Base-by-base conservation (phyloP, 2,329 filamentous ascomycete species). In the Phaeophleospora eucalypticola region DNA sequence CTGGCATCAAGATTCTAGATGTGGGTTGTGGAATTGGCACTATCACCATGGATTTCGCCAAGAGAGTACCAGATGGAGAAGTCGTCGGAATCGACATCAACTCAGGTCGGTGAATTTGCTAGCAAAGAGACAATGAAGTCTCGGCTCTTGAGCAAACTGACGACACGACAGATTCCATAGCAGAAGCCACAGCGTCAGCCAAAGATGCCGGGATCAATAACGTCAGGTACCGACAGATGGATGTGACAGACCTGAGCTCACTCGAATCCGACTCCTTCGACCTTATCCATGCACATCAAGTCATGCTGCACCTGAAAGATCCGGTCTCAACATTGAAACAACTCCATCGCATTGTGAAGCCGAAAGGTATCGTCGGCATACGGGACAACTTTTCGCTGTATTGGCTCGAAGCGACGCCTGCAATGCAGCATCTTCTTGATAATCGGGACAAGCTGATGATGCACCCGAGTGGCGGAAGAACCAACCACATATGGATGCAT, bases 21-120 rank as follows among this genome's bases (percentile, higher is more conserved):
- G 50, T 65, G 16, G 64, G 64, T 38, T 66, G 62, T 48, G 64
- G 64, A 34, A 60, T 68, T 34, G 67, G 68, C 12, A 49, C 60
- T 16, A 59, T 71, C 32, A 69, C 66, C 32, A 51, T 61, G 15
- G 52, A 58, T 15, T 52, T 71, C 45, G 61, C 66, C 6, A 10
- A 33, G 0, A 46, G 49, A 35, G 51, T 59, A 29, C 21, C 53
- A 1, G 19, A 51, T 16, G 63, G 57, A 16, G 12, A 43, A 14
- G 58, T 70, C 29, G 49, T 63, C 39, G 68, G 65, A 33, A 51
- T 70, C 40, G 68, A 71, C 49, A 52, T 62, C 18, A 37, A 19
- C 35, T 16, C 18, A 18, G 16, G 35, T 37, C 12, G 16, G 35
- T 18, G 4, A 18, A 37, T 10, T 19, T 18, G 4, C 14, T 10